Evolutionary conservation across 1,284 basidiomycete genomes (phyloP), one percentile per base, ranked within the genome.

Genomic region (Apiotrichum gamsii): DNA sequence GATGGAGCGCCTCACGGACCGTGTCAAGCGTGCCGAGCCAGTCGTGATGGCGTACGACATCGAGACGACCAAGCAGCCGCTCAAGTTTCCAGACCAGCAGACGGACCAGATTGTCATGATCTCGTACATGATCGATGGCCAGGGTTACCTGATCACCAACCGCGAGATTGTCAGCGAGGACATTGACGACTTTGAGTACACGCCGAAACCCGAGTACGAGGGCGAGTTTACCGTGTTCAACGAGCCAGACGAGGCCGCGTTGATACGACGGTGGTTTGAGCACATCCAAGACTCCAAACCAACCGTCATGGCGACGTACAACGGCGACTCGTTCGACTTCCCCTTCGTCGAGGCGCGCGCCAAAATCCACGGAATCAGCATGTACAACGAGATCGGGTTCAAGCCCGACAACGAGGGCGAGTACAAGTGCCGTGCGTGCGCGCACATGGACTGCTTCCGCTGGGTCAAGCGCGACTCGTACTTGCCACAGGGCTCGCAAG

Each of bases 381-480:
- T 98, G 89, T 91, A 89, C 69, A 76, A 87, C 33, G 93, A 97
- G 75, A 97, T 82, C 1, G 95, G 95, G 0, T 98, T 98, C 65
- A 78, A 82, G 13, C 87, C 82, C 57, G 95, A 99, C 69, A 77
- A 80, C 2, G 95, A 98, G 69, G 87, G 90, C 51, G 95, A 99
- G 70, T 99, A 85, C 78, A 97, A 98, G 76, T 87, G 85, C 58
- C 79, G 88, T 9, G 82, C 80, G n/a, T 94, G 90, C 60, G 88
- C 86, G 30, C 95, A 99, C 70, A 95, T 99, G 90, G 95, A 99
- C 68, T 96, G 91, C 70, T 98, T 97, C 79, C 82, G 94, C 73
- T 99, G 95, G 95, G 95, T 98, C 44, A 98, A 99, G 74, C 86
- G 95, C 37, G 95, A 98, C 74, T 97, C 93, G n/a, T 98, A 99